Conservation (phyloP, 2,329 filamentous ascomycete species). For the Penicillium griseofulvum region DNA sequence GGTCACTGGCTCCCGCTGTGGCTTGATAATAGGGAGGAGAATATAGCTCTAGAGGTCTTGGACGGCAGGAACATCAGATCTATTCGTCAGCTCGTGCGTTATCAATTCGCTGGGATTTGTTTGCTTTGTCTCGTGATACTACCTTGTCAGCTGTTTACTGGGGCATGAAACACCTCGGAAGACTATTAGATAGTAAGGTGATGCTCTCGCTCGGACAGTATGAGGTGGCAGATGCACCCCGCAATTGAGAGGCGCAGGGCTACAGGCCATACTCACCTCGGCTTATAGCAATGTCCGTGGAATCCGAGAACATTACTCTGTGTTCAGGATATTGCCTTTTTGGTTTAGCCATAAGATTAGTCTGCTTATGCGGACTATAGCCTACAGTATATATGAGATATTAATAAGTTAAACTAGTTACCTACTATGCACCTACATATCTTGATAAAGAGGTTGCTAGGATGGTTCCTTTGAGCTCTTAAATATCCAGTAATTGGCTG, state of each 20-base stretch:
- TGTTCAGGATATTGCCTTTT: background rate
- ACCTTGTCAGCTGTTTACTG: background rate
- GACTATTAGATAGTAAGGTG: background rate
- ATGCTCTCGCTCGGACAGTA: conserved; percentile 13
- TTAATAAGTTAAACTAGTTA: background rate
- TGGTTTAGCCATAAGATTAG: background rate
- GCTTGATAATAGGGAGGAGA: background rate
- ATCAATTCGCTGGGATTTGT: background rate
- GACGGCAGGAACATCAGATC: background rate
- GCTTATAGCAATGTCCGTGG: background rate
- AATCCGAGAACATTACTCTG: background rate
- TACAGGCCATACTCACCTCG: background rate
- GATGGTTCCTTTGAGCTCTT: background rate
- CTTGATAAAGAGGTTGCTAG: background rate
- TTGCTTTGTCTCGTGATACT: conserved; percentile 4
- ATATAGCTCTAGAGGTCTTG: background rate
- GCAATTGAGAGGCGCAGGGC: conserved; percentile 13
- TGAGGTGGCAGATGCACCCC: conserved; percentile 20
- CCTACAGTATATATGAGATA: no score
- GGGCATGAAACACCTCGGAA: background rate
- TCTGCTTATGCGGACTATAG: background rate
- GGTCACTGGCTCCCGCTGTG: conserved; percentile 2
- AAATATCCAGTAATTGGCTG: background rate
- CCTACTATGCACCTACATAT: no score
- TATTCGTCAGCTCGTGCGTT: background rate